Evolutionary conservation across 495 filamentous ascomycete species (phyloP), one percentile per base, ranked within the genome.

Genomic region (Tuber borchii): DNA sequence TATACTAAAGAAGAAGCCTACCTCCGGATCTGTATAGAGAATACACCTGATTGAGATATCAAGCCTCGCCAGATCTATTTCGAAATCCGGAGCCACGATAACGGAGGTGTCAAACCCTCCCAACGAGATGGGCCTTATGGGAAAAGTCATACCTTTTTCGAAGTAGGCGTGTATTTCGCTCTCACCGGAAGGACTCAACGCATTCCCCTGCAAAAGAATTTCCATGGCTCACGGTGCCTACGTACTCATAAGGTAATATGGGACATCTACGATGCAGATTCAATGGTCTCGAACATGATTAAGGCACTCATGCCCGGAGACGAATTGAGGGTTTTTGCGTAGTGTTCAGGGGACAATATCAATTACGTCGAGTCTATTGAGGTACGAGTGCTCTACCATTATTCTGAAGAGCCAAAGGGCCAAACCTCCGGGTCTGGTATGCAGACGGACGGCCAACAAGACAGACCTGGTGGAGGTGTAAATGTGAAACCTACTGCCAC

Each of bases 311-410:
- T 37, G 3, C 74, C 71, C 2, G 74, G 76, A 19, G 26, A 71
- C 76, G n/a, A 31, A 22, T n/a, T 78, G 44, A 65, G 73, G 26
- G 20, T 76, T 22, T 73, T 71, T 40, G 70, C 44, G 43, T 70
- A 44, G n/a, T 69, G 56, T 2, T 34, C 14, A 45, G 26, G 61
- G 8, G 19, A 69, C 37, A 22, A 39, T 9, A 39, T n/a, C 14
- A 74, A 45, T 8, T 71, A 39, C 19, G 72, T 74, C 19, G 45
- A 74, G n/a, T 74, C 69, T 14, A 8, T 45, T 17, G 65, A 77
- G 22, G 46, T 48, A 9, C 20, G 46, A 39, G 31, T 71, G 6
- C 71, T 65, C 20, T 71, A 71, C 48, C 22, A 56, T 56, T 56
- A 26, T 56, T n/a, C 22, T 8, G 8, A n/a, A 1, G 48, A 26